Conservation (phyloP, 2,329 filamentous ascomycete genomes). For the Aspergillus sp. region DNA sequence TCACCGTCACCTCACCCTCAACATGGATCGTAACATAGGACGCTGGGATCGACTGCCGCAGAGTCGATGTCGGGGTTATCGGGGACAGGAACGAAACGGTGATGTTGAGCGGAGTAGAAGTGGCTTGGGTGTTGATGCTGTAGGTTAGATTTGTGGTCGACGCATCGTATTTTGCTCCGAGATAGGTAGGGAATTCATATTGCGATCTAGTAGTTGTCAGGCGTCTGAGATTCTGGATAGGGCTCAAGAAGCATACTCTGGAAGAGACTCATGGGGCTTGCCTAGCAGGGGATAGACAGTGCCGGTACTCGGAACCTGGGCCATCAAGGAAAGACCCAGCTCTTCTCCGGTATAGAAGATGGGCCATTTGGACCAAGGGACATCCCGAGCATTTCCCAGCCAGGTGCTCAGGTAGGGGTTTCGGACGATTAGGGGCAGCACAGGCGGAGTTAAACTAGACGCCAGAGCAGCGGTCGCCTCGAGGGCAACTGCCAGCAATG, state of each 20-base stretch:
- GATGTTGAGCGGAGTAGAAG: slow-evolving; percentile 50
- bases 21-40: slow-evolving; percentile 73
- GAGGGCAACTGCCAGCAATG: slow-evolving; percentile 35
- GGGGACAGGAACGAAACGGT: slow-evolving; percentile 70
- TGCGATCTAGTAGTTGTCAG: slow-evolving; percentile 40
- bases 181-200: slow-evolving; percentile 59
- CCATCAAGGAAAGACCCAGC: slow-evolving; percentile 64
- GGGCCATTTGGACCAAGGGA: slow-evolving; percentile 81
- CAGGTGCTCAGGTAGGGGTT: slow-evolving; percentile 78
- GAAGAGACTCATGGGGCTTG: slow-evolving; percentile 64
- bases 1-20: slow-evolving; percentile 63
- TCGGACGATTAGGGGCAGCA: slow-evolving; percentile 71
- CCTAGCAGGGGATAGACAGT: slow-evolving; percentile 65
- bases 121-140: slow-evolving; percentile 49
- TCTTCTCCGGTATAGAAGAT: slow-evolving; percentile 78
- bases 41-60: slow-evolving; percentile 79
- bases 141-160: slow-evolving; percentile 71
- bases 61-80: slow-evolving; percentile 76
- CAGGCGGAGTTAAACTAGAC: slow-evolving; percentile 60
- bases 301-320: slow-evolving; percentile 59
- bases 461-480: slow-evolving; percentile 47
- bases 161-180: slow-evolving; percentile 65
- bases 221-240: background rate
- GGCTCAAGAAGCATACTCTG: slow-evolving; percentile 35
- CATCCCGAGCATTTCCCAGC: slow-evolving; percentile 68